Evolutionary conservation across 2,329 filamentous ascomycete species (phyloP).

Genomic region (Colletotrichum gigasporum): DNA sequence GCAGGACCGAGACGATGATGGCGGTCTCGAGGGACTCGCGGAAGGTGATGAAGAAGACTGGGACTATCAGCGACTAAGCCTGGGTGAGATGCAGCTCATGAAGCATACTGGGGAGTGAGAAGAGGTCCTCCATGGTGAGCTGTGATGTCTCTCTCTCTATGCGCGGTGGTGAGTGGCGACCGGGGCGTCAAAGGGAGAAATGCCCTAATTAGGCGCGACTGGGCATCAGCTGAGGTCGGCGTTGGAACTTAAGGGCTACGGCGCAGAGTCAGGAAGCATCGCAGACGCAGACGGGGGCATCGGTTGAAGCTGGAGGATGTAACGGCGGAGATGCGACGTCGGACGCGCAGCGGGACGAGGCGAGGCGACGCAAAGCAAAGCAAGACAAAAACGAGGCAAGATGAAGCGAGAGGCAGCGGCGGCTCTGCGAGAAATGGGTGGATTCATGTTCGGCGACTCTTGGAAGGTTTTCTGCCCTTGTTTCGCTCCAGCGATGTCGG

Average conservation of each 20-base stretch:
- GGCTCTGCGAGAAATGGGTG: not conserved
- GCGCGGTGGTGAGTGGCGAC: slow-evolving; percentile 9
- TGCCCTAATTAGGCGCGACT: not conserved
- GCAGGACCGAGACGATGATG: slow-evolving; percentile 73
- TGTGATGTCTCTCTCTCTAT: not conserved
- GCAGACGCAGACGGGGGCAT: not conserved
- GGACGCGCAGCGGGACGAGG: not conserved
- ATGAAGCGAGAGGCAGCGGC: not conserved
- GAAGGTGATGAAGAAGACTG: slow-evolving; percentile 77
- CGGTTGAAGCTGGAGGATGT: not conserved
- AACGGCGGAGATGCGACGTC: slow-evolving; percentile 1
- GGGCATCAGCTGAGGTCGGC: not conserved
- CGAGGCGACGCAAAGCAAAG: no score
- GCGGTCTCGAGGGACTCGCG: slow-evolving; percentile 72
- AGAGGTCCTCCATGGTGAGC: slow-evolving; percentile 31
- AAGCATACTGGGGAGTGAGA: slow-evolving; percentile 31
- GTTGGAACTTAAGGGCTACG: not conserved
- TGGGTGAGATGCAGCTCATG: not conserved
- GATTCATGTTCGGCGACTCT: no score
- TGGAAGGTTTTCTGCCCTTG: not conserved
- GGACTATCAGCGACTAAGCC: not conserved
- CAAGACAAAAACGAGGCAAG: no score
- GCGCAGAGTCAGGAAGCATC: not conserved
- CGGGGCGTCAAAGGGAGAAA: not conserved
- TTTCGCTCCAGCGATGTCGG: not conserved